Evolutionary conservation across 2,329 filamentous ascomycete species (phyloP).

Genomic region (Aureobasidium subglaciale): DNA sequence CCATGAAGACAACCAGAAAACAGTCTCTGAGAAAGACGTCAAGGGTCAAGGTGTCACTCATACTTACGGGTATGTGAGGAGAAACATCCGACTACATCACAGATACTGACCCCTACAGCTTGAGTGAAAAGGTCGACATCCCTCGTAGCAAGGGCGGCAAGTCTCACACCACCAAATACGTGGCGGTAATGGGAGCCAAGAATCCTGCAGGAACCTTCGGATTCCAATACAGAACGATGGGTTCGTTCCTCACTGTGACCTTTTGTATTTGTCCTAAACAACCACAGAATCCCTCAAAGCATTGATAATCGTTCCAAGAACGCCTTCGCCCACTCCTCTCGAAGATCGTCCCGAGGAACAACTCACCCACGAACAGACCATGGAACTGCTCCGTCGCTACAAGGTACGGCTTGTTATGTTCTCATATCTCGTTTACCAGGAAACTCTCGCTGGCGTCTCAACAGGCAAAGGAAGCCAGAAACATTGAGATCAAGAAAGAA

Average conservation of each 20-base stretch:
- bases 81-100: too few relatives aligned
- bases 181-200: too few relatives aligned
- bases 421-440: neutral
- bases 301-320: slow-evolving; percentile 22
- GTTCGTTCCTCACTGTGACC: slow-evolving; percentile 12
- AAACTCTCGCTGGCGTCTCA: neutral
- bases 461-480: neutral
- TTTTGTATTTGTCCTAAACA: too few relatives aligned
- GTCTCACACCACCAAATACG: too few relatives aligned
- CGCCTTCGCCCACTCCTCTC: slow-evolving; percentile 19
- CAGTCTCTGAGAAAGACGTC: slow-evolving; percentile 20
- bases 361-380: slow-evolving; percentile 15
- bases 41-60: slow-evolving; percentile 21
- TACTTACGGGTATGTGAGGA: slow-evolving; percentile 10
- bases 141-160: too few relatives aligned
- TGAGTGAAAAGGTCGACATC: too few relatives aligned
- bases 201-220: slow-evolving; percentile 17
- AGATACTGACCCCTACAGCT: too few relatives aligned
- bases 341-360: slow-evolving; percentile 17
- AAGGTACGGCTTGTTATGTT: neutral
- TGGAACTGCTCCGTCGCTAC: neutral
- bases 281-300: slow-evolving; percentile 19
- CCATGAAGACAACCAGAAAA: too few relatives aligned
- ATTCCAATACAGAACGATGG: slow-evolving; percentile 22
- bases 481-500: neutral